Percentiles rank a stretch among this genome's conserved stretches.
These are phyloP conservation scores for Ophiosphaerella narmari DNA, from an alignment of 2,329 filamentous ascomycete genomes.

Conservation along the genomic window DNA sequence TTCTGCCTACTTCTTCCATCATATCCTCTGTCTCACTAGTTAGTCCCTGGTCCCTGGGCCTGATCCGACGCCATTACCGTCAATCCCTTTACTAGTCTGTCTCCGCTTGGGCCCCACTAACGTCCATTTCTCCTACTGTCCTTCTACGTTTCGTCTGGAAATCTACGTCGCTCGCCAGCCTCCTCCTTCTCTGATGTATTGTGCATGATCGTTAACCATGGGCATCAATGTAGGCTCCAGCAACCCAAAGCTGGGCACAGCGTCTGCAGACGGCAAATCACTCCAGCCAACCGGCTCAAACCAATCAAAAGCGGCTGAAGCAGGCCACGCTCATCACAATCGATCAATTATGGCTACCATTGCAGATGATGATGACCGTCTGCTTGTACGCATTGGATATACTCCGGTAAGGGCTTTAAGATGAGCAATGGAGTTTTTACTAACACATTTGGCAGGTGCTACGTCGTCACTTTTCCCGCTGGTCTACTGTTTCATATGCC, in stretches of 20 bases:
- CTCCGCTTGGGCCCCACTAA: slow-evolving; percentile 31
- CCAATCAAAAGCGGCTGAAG: slow-evolving; percentile 31
- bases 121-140: slow-evolving; percentile 29
- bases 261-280: slow-evolving; percentile 13
- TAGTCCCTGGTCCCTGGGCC: slow-evolving; percentile 28
- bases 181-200: slow-evolving; percentile 22
- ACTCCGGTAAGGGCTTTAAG: slow-evolving; percentile 57
- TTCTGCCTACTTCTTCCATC: slow-evolving; percentile 23
- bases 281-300: slow-evolving; percentile 24
- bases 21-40: slow-evolving; percentile 32
- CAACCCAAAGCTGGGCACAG: slow-evolving; percentile 12
- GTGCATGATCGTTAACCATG: slow-evolving; percentile 33
- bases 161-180: slow-evolving; percentile 4
- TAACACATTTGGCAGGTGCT: slow-evolving; percentile 56
- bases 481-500: slow-evolving; percentile 69
- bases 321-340: slow-evolving; percentile 15
- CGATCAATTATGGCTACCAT: slow-evolving; percentile 54
- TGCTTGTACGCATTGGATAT: slow-evolving; percentile 66
- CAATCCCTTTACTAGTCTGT: slow-evolving; percentile 29
- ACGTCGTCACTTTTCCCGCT: slow-evolving; percentile 66
- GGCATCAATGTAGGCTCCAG: slow-evolving; percentile 32
- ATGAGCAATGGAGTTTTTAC: slow-evolving; percentile 1
- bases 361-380: slow-evolving; percentile 62
- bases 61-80: slow-evolving; percentile 32
- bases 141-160: slow-evolving; percentile 16